Evolutionary conservation across 139 green algal genomes (phyloP).

Genomic region (Micromonas pusilla): DNA sequence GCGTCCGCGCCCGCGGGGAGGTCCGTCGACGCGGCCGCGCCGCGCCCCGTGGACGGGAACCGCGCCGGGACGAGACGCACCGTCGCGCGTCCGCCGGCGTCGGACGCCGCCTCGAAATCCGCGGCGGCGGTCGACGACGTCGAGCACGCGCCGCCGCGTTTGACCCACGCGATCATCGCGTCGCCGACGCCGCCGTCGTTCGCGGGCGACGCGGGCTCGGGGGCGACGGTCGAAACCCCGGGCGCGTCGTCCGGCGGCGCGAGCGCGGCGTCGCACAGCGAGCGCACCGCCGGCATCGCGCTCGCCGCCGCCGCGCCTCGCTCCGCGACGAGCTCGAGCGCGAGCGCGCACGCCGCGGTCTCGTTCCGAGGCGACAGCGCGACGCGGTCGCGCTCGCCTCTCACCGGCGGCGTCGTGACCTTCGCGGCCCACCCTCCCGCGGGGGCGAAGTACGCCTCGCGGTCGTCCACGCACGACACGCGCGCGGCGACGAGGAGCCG

Average conservation of each 20-base stretch:
- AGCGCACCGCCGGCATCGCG: not conserved
- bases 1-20: not conserved
- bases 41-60: not conserved
- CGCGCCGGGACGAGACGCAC: too few species aligned
- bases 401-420: not conserved
- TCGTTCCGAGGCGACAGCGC: not conserved
- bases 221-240: too few species aligned
- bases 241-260: too few species aligned
- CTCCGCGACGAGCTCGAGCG: not conserved
- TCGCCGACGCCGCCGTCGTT: not conserved
- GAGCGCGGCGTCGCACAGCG: not conserved
- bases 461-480: not conserved
- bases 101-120: too few species aligned
- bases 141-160: too few species aligned
- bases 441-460: not conserved
- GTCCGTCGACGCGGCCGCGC: not conserved
- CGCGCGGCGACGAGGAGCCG: not conserved
- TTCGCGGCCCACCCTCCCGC: not conserved
- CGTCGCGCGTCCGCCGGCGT: too few species aligned
- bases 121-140: not conserved
- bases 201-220: too few species aligned
- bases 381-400: not conserved
- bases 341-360: not conserved
- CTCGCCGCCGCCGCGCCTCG: not conserved
- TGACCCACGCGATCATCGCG: not conserved